Evolutionary conservation across 768 basidiomycete genomes (phyloP), one percentile per base, ranked within the genome.

Genomic region (Lentinula detonsa): DNA sequence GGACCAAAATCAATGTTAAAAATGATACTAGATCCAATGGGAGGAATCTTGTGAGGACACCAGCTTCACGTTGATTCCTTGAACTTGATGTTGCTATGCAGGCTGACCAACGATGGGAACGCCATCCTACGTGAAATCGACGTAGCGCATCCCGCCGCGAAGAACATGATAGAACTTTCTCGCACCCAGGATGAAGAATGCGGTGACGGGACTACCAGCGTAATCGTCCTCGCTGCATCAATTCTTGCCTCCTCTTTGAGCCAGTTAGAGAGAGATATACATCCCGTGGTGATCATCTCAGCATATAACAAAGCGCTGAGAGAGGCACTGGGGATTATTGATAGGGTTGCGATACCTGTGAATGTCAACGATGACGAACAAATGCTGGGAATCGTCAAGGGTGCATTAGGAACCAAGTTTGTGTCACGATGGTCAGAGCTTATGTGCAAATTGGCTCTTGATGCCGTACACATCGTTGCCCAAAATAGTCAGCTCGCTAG

Each of bases 1-100:
- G 97, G 95, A 1, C 96, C 96, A 0, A 96, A 97, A 70, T 88
- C 97, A 45, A 98, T 98, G 97, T 78, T 98, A 57, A 99, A 98
- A 81, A 98, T 99, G 97, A 97, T 98, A 67, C 76, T 98, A 48
- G 96, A 98, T 77, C 95, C 95, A 1, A 98, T 99, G 97, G 97
- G 97, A 57, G 97, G 97, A 58, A 98, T 99, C 67, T 70, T 98
- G 96, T 96, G 61, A 58, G 86, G 79, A 35, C 52, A 46, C 57
- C 53, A 37, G 23, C 39, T 52, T 58, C 58, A 46, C 35, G 33
- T 35, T 56, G 42, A 42, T 35, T 21, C 9, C 52, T 37, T 60
- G 46, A 56, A 62, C 45, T 63, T 49, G 45, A 61, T 45, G 40
- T 45, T 52, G 23, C 43, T 31, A 35, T 34, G 31, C 65, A 97